phyloP scores from a whole-genome alignment of 495 filamentous ascomycete genomes.

The Glutinoglossum americanum region DNA sequence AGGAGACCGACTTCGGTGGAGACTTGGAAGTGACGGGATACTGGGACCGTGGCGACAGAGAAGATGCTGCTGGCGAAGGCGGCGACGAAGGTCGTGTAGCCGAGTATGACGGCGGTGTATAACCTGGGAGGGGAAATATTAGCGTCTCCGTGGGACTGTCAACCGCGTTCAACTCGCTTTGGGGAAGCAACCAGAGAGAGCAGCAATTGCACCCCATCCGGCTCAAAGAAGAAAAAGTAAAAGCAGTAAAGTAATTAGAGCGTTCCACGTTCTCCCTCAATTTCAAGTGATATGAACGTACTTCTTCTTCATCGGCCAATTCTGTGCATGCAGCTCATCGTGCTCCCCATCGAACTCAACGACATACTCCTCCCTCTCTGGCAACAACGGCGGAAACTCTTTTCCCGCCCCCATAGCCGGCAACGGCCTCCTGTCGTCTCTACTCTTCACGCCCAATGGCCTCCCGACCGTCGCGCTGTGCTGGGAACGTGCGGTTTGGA shows the following conservation, averaged over 20 bases:
- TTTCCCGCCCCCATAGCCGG: constrained; percentile 50
- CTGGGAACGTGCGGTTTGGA: constrained; percentile 52
- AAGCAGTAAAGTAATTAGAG: no score
- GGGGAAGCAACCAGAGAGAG: background rate
- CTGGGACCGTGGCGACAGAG: constrained; percentile 33
- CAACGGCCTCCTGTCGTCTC: constrained; percentile 31
- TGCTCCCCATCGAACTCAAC: constrained; percentile 67
- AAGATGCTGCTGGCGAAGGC: constrained; percentile 55
- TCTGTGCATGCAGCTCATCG: constrained; percentile 64
- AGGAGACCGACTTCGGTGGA: constrained; percentile 37
- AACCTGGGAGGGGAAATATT: constrained; percentile 21
- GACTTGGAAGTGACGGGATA: constrained; percentile 31
- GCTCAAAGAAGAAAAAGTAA: background rate
- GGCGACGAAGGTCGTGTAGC: constrained; percentile 52
- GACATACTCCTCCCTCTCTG: constrained; percentile 60
- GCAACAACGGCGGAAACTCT: constrained; percentile 50
- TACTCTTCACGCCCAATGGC: constrained; percentile 20
- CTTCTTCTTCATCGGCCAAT: constrained; percentile 66
- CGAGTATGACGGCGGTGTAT: constrained; percentile 46
- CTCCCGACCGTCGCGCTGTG: constrained; percentile 57
- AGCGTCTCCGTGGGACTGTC: background rate
- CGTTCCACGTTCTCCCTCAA: no score
- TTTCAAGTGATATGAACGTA: constrained; percentile 25
- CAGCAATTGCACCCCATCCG: background rate
- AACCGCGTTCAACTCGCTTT: background rate